Percentiles rank a stretch among this genome's conserved stretches.
Conservation (phyloP, 441 rosid species). For the Brassica balearica region DNA sequence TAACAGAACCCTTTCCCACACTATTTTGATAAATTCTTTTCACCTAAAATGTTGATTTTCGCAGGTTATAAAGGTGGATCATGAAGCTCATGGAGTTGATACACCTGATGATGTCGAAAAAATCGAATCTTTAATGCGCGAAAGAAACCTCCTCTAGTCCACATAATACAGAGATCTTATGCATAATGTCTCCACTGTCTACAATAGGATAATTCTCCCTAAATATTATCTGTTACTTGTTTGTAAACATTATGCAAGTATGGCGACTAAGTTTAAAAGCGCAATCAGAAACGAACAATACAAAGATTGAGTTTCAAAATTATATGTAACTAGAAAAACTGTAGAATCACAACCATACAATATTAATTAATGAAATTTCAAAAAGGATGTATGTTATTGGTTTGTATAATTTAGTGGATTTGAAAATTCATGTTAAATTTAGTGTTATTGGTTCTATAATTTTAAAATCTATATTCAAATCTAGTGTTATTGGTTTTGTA, state of each 20-base stretch:
- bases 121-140: conserved; percentile 69
- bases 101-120: conserved; percentile 78
- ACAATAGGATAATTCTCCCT: background rate
- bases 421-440: too few species aligned
- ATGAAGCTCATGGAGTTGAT: conserved; percentile 93
- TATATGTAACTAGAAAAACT: background rate
- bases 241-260: background rate
- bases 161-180: conserved; percentile 10
- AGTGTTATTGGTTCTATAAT: too few species aligned
- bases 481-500: too few species aligned
- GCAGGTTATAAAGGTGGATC: conserved; percentile 91
- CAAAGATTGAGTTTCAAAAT: background rate
- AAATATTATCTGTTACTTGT: background rate
- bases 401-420: too few species aligned
- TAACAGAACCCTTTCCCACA: conserved; percentile 24
- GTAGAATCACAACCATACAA: background rate
- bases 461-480: too few species aligned
- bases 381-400: too few species aligned
- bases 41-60: background rate
- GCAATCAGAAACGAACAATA: background rate
- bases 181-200: too few species aligned
- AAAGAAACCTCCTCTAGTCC: conserved; percentile 53
- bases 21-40: background rate
- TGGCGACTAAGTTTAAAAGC: background rate
- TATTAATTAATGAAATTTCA: too few species aligned